Evolutionary conservation across 1,284 basidiomycete genomes (phyloP).

Genomic region (Schizopora paradoxa): DNA sequence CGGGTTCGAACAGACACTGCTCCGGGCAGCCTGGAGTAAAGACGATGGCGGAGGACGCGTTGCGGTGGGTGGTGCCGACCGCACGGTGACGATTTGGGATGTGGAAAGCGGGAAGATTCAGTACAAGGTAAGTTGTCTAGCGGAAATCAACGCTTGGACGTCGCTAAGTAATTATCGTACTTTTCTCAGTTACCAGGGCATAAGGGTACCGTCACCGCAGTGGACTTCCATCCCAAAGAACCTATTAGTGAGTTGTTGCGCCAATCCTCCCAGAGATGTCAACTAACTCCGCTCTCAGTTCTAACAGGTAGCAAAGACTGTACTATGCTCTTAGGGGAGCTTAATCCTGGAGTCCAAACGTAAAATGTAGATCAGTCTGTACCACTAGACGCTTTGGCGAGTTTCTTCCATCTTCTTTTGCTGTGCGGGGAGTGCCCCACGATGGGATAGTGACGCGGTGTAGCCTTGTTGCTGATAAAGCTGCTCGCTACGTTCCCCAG

Average conservation of each 20-base stretch:
- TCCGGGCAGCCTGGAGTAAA: slow-evolving; percentile 77
- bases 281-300: slow-evolving; percentile 5
- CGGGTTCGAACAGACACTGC: slow-evolving; percentile 82
- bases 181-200: slow-evolving; percentile 76
- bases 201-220: slow-evolving; percentile 86
- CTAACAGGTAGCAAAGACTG: slow-evolving; percentile 18
- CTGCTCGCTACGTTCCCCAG: no score
- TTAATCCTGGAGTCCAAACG: slow-evolving; percentile 15
- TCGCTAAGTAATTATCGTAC: slow-evolving; percentile 5
- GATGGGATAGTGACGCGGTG: no score
- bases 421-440: no score
- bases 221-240: slow-evolving; percentile 89
- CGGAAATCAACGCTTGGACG: slow-evolving; percentile 2
- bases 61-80: slow-evolving; percentile 75
- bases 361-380: no score
- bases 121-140: slow-evolving; percentile 62
- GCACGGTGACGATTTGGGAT: slow-evolving; percentile 91
- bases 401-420: no score
- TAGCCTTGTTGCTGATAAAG: no score
- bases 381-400: no score
- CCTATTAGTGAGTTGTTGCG: slow-evolving; percentile 68
- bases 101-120: slow-evolving; percentile 79
- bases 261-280: background rate
- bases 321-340: slow-evolving; percentile 17
- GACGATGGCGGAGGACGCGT: slow-evolving; percentile 69